Evolutionary conservation across 352 stramenopile genomes (phyloP).

Genomic region (Phytophthora tentaculata): DNA sequence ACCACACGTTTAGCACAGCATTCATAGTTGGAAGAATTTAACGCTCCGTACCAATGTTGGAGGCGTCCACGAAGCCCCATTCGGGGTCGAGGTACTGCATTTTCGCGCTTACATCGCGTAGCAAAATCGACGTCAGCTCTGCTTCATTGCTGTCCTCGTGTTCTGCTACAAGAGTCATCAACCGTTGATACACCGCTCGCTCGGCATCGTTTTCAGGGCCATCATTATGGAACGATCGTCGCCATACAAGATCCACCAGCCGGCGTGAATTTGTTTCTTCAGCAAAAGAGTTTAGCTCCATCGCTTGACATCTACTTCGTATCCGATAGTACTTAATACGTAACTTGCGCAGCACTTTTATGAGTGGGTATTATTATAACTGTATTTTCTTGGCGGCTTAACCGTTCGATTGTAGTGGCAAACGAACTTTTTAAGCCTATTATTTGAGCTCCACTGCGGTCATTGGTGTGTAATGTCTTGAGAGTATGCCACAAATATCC

Average conservation of each 20-base stretch:
- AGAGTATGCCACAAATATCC: too few species aligned
- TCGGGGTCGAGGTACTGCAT: conserved; percentile 44
- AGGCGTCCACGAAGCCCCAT: conserved; percentile 63
- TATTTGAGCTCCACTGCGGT: too few species aligned
- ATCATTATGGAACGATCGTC: conserved; percentile 27
- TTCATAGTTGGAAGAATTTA: not conserved
- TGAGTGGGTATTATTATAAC: too few species aligned
- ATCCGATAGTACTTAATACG: too few species aligned
- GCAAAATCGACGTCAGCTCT: conserved; percentile 15
- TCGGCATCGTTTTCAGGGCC: conserved; percentile 24
- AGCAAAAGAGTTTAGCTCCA: conserved; percentile 14
- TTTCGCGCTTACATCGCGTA: conserved; percentile 46
- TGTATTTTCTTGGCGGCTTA: conserved; percentile 35
- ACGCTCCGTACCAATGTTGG: conserved; percentile 54
- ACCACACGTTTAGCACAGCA: not conserved
- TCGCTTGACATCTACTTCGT: conserved; percentile 2
- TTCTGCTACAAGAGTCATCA: conserved; percentile 26
- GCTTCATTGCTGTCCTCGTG: conserved; percentile 21
- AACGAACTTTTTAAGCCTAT: too few species aligned
- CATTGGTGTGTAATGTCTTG: too few species aligned
- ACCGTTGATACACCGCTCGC: conserved; percentile 20
- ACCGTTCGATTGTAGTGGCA: too few species aligned
- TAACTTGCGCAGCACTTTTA: not conserved
- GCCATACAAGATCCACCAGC: conserved; percentile 22
- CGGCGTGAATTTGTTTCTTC: conserved; percentile 4